Percentiles rank a stretch among this genome's conserved stretches.
Conservation (phyloP, 495 filamentous ascomycete species). For the Aspergillus baeticus region DNA sequence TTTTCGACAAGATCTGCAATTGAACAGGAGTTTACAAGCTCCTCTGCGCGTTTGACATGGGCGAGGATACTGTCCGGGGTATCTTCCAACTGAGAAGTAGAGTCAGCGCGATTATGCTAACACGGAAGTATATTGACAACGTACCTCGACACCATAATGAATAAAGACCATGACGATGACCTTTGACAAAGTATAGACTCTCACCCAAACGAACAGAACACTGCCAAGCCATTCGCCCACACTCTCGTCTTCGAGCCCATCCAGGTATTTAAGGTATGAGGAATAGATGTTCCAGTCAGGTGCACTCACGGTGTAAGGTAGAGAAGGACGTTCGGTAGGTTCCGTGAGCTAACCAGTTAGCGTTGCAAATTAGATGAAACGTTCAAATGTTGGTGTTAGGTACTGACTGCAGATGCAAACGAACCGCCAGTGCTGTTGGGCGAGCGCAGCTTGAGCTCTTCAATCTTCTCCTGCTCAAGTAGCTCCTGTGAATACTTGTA, state of each 20-base stretch:
- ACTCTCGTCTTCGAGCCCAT: constrained; percentile 19
- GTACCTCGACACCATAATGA: constrained; percentile 36
- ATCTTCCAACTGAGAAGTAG: constrained; percentile 26
- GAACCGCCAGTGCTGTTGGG: constrained; percentile 21
- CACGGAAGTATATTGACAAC: not conserved
- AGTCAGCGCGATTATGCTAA: not conserved
- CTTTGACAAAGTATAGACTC: constrained; percentile 39
- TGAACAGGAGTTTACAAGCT: constrained; percentile 21
- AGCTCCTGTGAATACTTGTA: constrained; percentile 27
- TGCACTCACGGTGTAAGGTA: constrained; percentile 34
- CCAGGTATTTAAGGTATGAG: constrained; percentile 17
- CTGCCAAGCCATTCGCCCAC: constrained; percentile 17
- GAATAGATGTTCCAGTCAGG: constrained; percentile 34
- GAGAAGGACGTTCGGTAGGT: constrained; percentile 20
- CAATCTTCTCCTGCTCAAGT: constrained; percentile 16
- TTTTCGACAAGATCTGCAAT: constrained; percentile 28
- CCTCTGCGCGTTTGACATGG: constrained; percentile 31
- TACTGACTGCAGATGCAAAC: constrained; percentile 24
- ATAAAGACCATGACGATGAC: constrained; percentile 32
- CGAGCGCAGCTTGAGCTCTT: constrained; percentile 6
- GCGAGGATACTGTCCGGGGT: constrained; percentile 24
- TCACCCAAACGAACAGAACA: constrained; percentile 28
- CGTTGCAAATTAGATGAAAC: not conserved
- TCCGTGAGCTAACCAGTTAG: constrained; percentile 20
- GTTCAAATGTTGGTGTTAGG: not conserved